Conservation (phyloP, 495 filamentous ascomycete genomes). For the Rostrohypoxylon terebratum region DNA sequence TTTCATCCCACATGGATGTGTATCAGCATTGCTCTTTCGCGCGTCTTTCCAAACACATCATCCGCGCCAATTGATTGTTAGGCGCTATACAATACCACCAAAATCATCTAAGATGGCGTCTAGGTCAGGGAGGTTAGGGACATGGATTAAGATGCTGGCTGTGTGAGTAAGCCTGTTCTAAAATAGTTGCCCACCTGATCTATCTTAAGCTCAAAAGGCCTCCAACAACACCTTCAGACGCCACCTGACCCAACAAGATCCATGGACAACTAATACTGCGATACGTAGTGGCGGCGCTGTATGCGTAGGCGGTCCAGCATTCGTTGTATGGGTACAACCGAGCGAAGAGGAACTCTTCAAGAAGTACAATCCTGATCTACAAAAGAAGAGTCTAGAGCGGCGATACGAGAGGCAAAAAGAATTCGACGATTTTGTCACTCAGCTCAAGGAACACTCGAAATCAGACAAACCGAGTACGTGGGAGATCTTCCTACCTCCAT, state of each 20-base stretch:
- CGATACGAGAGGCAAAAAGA: constrained; percentile 80
- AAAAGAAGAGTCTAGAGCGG: constrained; percentile 81
- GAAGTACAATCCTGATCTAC: constrained; percentile 92
- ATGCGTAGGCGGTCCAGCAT: constrained; percentile 84
- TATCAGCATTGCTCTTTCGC: not conserved
- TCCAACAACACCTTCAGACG: constrained; percentile 5
- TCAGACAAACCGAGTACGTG: constrained; percentile 80
- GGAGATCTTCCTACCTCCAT: not conserved
- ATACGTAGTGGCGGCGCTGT: constrained; percentile 70
- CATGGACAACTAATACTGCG: constrained; percentile 40
- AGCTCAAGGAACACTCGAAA: constrained; percentile 89
- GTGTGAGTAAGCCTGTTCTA: constrained; percentile 59
- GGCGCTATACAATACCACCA: constrained; percentile 12
- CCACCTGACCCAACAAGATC: constrained; percentile 17
- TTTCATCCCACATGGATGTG: not conserved
- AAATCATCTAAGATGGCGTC: constrained; percentile 43
- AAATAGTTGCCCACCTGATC: constrained; percentile 19
- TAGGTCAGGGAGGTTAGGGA: constrained; percentile 44
- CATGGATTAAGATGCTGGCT: constrained; percentile 66
- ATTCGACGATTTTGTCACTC: constrained; percentile 85
- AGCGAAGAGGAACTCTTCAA: constrained; percentile 92
- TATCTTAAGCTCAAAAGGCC: constrained; percentile 2
- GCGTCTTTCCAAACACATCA: constrained; percentile 33
- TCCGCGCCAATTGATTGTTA: constrained; percentile 31
- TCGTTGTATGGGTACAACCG: constrained; percentile 83